Evolutionary conservation across 2,329 filamentous ascomycete species (phyloP).

Genomic region (Fusarium coffeatum): DNA sequence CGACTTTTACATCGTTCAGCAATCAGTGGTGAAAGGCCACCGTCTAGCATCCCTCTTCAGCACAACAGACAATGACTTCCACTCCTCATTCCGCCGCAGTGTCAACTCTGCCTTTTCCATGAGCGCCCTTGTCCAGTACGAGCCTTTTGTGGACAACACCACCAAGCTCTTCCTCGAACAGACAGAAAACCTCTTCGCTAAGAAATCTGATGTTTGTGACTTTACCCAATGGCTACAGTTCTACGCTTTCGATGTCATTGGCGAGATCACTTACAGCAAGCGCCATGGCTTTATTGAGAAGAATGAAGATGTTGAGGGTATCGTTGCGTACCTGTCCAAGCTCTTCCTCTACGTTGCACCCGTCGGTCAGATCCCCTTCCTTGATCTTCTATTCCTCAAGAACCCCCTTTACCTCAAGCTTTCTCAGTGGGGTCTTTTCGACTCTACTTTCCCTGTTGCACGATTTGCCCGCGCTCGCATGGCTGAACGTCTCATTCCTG

Average conservation of each 20-base stretch:
- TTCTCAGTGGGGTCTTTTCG: slow-evolving; percentile 73
- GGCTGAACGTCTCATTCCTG: slow-evolving; percentile 67
- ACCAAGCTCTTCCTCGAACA: slow-evolving; percentile 76
- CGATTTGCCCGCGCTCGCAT: slow-evolving; percentile 77
- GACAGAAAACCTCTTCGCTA: slow-evolving; percentile 67
- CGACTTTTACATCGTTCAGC: slow-evolving; percentile 83
- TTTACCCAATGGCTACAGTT: slow-evolving; percentile 81
- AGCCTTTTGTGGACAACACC: slow-evolving; percentile 82
- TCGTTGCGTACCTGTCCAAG: slow-evolving; percentile 71
- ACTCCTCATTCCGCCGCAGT: slow-evolving; percentile 78
- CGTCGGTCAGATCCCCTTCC: slow-evolving; percentile 79
- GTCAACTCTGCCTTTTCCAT: slow-evolving; percentile 83
- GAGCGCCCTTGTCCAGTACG: slow-evolving; percentile 80
- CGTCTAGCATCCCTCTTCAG: slow-evolving; percentile 80
- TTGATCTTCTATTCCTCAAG: slow-evolving; percentile 77
- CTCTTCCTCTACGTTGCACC: slow-evolving; percentile 79
- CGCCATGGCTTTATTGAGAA: slow-evolving; percentile 80
- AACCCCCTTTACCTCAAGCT: slow-evolving; percentile 78
- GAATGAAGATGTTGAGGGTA: slow-evolving; percentile 80
- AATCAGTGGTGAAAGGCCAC: slow-evolving; percentile 75
- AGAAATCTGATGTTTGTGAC: slow-evolving; percentile 57
- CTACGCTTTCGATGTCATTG: slow-evolving; percentile 85
- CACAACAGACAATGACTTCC: slow-evolving; percentile 79
- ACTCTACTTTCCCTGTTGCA: slow-evolving; percentile 77
- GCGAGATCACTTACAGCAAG: slow-evolving; percentile 80